Evolutionary conservation across 768 basidiomycete species (phyloP).

Genomic region (Hirschioporus abietinus): DNA sequence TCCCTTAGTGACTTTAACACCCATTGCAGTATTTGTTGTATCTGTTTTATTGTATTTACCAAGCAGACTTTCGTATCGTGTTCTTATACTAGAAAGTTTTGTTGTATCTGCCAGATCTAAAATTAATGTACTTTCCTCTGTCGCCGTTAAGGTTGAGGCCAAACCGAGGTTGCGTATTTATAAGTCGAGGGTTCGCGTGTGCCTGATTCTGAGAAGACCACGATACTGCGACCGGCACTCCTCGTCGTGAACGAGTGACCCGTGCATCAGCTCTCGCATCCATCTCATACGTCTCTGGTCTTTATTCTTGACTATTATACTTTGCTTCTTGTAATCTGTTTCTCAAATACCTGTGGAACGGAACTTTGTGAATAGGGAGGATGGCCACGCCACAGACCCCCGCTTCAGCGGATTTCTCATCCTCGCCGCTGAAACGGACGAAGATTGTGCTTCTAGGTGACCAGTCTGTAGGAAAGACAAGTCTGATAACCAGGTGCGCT

Average conservation of each 20-base stretch:
- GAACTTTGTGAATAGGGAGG: neutral
- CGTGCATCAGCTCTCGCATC: neutral
- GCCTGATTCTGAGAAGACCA: slow-evolving; percentile 1
- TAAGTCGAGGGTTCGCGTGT: neutral
- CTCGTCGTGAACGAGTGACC: neutral
- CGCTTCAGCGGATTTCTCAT: slow-evolving; percentile 77
- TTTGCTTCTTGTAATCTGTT: neutral
- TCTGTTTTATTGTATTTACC: too few relatives aligned
- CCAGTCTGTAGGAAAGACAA: slow-evolving; percentile 98
- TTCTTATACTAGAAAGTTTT: too few relatives aligned
- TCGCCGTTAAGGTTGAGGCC: too few relatives aligned
- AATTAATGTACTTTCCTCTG: too few relatives aligned
- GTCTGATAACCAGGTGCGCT: slow-evolving; percentile 86
- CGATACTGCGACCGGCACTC: neutral
- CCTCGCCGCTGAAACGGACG: slow-evolving; percentile 87
- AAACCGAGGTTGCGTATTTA: neutral
- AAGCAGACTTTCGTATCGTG: too few relatives aligned
- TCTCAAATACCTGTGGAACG: neutral
- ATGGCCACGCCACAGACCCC: slow-evolving; percentile 61
- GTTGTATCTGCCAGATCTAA: too few relatives aligned
- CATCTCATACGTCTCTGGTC: neutral
- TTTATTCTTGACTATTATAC: neutral
- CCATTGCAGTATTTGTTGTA: too few relatives aligned
- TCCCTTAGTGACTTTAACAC: too few relatives aligned
- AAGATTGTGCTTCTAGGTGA: slow-evolving; percentile 96